phyloP scores from a whole-genome alignment of 228 moss, liverwort and hornwort species.

The Sphagnum fallax region DNA sequence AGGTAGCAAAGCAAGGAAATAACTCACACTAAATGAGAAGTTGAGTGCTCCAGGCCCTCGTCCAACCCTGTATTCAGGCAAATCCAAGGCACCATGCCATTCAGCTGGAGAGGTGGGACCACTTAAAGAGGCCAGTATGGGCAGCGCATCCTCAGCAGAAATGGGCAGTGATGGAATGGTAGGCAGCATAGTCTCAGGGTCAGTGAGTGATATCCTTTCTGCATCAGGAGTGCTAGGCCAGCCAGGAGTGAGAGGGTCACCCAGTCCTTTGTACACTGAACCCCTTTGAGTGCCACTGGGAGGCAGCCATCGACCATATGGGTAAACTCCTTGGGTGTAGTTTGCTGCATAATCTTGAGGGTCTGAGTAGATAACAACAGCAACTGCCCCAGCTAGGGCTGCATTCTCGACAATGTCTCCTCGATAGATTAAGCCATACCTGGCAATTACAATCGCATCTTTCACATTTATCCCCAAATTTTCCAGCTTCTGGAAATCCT shows the following conservation, averaged over 20 bases:
- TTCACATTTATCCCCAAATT: slow-evolving; percentile 37
- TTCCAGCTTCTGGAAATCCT: slow-evolving; percentile 53
- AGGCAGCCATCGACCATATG: slow-evolving; percentile 78
- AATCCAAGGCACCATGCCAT: slow-evolving; percentile 68
- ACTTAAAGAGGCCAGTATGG: slow-evolving; percentile 51
- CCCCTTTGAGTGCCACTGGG: slow-evolving; percentile 77
- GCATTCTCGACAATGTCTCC: slow-evolving; percentile 84
- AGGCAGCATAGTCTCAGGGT: slow-evolving; percentile 39
- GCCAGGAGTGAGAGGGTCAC: slow-evolving; percentile 91
- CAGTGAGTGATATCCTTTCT: slow-evolving; percentile 47
- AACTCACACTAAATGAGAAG: slow-evolving; percentile 61
- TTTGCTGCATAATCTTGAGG: slow-evolving; percentile 61
- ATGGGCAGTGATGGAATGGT: slow-evolving; percentile 85
- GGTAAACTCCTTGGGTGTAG: slow-evolving; percentile 69
- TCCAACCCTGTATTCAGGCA: slow-evolving; percentile 61
- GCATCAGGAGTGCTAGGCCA: slow-evolving; percentile 66
- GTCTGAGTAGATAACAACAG: slow-evolving; percentile 75
- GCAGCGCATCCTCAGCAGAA: slow-evolving; percentile 73
- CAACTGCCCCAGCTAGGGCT: slow-evolving; percentile 53
- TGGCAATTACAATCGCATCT: slow-evolving; percentile 66
- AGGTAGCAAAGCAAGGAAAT: no score
- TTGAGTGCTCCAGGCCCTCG: slow-evolving; percentile 78
- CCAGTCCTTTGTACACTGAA: slow-evolving; percentile 49
- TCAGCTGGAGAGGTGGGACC: slow-evolving; percentile 48
- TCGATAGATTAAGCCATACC: slow-evolving; percentile 54